Base-by-base conservation (phyloP, 2,329 filamentous ascomycete species). In the Rhexocercosporidium sp. region DNA sequence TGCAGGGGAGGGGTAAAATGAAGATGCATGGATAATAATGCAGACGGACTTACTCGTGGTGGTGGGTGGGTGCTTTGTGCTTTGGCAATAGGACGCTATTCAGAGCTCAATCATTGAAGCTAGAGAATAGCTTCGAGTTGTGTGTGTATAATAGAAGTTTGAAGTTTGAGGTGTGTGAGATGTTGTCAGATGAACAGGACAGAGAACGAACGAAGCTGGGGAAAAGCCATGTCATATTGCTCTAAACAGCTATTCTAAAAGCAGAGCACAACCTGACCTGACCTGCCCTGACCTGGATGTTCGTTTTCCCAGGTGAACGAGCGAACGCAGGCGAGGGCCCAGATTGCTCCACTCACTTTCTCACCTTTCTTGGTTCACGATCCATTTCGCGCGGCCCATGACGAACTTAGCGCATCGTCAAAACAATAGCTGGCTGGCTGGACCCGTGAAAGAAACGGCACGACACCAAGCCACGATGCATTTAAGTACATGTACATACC, bases 61-160 rank as follows among this genome's bases (percentile, higher is more conserved):
- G n/a, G n/a, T 53, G 51, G 34, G 34, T 14, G n/a, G 8, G 8
- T 44, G n/a, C 39, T 44, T 62, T 39, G 20, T 63, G 44, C 29
- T 47, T 54, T 46, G 14, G n/a, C 59, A 63, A 44, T 41, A 12
- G 31, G 22, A 27, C n/a, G 34, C 27, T 62, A 41, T 63, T 73
- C 62, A 72, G 64, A 72, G 69, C 22, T 72, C 69, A 67, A 72
- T 64, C 73, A 75, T 75, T 54, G 70, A 70, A 69, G 70, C 65
- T 62, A 25, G 20, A 6, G n/a, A 20, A 46, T 12, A 44, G 37
- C 22, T 44, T 46, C 37, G 37, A 59, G 31, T 5, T 44, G 14
- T 18, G 37, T 44, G 56, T 29, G 22, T 59, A 44, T 56, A 49
- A 34, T 34, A 27, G 22, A 41, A n/a, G n/a, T n/a, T n/a, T 39